Evolutionary conservation across 441 rosid genomes (phyloP).

Genomic region (Corymbia citriodora): DNA sequence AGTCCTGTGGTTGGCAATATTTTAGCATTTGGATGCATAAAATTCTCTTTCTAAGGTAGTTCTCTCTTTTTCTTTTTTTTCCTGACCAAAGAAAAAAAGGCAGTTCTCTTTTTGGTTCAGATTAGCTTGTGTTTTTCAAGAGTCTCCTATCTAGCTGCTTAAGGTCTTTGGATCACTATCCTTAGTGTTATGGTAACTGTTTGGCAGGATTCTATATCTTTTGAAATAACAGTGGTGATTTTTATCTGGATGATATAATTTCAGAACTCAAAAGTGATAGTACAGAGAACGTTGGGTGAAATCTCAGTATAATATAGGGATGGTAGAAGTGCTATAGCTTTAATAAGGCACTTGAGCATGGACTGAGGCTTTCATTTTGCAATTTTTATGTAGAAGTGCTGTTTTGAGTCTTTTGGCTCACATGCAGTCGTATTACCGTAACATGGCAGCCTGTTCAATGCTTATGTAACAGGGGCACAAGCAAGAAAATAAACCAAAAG

Average conservation of each 20-base stretch:
- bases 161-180: not conserved
- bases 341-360: not conserved
- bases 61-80: not conserved
- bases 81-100: rapidly evolving
- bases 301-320: not conserved
- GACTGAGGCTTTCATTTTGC: not conserved
- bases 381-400: not conserved
- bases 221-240: not conserved
- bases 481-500: not conserved
- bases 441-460: not conserved
- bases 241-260: not conserved
- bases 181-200: not conserved
- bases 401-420: not conserved
- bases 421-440: not conserved
- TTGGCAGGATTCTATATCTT: not conserved
- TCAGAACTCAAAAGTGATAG: not conserved
- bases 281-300: not conserved
- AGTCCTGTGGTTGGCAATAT: not conserved
- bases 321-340: not conserved
- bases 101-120: not conserved
- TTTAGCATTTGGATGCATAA: not conserved
- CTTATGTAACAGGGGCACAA: not conserved
- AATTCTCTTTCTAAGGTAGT: not conserved
- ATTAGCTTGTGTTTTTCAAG: not conserved
- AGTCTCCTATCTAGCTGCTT: not conserved